Percentiles rank a stretch among this genome's conserved stretches.
These are phyloP conservation scores for Sporothrix sp. DNA, from an alignment of 2,329 filamentous ascomycete species.

Conservation along the genomic window DNA sequence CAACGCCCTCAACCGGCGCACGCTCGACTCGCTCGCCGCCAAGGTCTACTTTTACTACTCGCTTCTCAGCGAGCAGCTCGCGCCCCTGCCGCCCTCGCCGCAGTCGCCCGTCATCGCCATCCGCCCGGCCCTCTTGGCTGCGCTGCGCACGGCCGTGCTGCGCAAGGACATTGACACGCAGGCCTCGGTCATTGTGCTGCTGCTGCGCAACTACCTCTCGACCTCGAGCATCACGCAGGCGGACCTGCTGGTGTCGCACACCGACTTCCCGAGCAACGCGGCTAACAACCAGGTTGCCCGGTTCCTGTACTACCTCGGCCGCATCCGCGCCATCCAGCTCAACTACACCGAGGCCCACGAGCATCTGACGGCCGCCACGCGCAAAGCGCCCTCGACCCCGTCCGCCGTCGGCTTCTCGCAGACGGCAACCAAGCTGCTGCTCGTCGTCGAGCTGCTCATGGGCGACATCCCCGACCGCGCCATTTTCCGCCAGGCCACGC, in stretches of 20 bases:
- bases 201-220: conserved; percentile 90
- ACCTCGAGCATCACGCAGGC: conserved; percentile 96
- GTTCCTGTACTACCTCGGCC: conserved; percentile 94
- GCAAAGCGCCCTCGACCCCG: conserved; percentile 84
- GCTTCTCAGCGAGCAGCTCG: conserved; percentile 85
- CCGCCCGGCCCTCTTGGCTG: conserved; percentile 74
- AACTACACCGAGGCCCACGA: conserved; percentile 96
- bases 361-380: conserved; percentile 82
- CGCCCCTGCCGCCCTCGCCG: conserved; percentile 78
- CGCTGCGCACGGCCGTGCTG: conserved; percentile 87
- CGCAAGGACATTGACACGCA: conserved; percentile 97
- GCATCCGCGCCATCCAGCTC: conserved; percentile 91
- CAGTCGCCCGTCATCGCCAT: conserved; percentile 80
- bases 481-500: conserved; percentile 78
- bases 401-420: conserved; percentile 92
- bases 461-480: conserved; percentile 95
- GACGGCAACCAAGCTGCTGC: conserved; percentile 88
- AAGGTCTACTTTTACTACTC: conserved; percentile 98
- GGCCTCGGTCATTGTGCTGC: conserved; percentile 85
- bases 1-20: conserved; percentile 82
- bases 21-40: conserved; percentile 83
- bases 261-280: conserved; percentile 85
- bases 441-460: conserved; percentile 96
- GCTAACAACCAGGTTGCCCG: conserved; percentile 97
- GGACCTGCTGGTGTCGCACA: conserved; percentile 90